Percentiles rank a stretch among this genome's conserved stretches.
Evolutionary conservation across 306 rosid species (phyloP).

Genomic region (Adenanthera pavonina): DNA sequence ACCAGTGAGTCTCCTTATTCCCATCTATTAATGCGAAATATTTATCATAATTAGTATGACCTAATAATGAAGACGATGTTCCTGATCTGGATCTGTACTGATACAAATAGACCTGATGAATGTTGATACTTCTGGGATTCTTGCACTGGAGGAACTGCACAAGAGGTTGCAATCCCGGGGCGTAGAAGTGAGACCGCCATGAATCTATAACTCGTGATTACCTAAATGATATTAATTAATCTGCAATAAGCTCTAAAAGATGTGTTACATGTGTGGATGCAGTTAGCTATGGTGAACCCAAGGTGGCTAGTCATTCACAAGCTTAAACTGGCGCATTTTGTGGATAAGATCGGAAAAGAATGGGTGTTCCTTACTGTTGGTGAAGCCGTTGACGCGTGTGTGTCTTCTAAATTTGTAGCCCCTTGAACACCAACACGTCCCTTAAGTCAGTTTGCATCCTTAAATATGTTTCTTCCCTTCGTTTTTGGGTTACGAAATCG

Average conservation of each 20-base stretch:
- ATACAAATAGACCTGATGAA: constrained; percentile 67
- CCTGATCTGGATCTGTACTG: background rate
- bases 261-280: constrained; percentile 34
- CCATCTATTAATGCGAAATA: background rate
- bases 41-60: background rate
- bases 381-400: constrained; percentile 78
- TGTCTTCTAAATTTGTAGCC: constrained; percentile 42
- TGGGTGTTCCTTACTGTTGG: constrained; percentile 67
- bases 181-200: constrained; percentile 52
- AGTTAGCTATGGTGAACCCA: constrained; percentile 83
- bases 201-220: constrained; percentile 19
- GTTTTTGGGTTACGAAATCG: background rate
- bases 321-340: constrained; percentile 70
- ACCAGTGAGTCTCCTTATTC: constrained; percentile 60
- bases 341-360: constrained; percentile 76
- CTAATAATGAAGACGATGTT: background rate
- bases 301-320: constrained; percentile 83
- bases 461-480: background rate
- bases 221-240: background rate
- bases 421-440: constrained; percentile 27
- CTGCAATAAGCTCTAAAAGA: background rate
- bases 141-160: constrained; percentile 74
- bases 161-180: constrained; percentile 60
- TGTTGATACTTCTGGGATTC: constrained; percentile 85
- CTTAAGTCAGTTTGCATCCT: background rate